Evolutionary conservation across 2,329 filamentous ascomycete species (phyloP), one percentile per base, ranked within the genome.

Genomic region (Zelopaecilomyces penicillatus): DNA sequence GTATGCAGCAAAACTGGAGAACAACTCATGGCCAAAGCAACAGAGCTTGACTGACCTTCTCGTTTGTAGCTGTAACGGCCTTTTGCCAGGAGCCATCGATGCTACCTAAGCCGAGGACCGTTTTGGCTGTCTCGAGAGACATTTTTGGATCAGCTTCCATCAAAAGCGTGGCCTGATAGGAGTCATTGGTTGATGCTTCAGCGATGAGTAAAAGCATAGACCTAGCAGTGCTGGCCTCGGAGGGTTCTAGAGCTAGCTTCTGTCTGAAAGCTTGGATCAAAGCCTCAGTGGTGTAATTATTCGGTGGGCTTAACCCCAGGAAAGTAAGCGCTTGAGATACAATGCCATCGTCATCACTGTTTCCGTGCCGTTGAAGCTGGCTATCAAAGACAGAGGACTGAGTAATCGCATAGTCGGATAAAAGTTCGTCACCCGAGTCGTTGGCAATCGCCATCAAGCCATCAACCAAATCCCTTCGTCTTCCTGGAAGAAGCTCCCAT

Each of bases 301-400:
- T 66, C 3, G 59, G 59, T 1, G 64, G 62, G 26, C 54, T 55
- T 8, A 68, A 52, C 1, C 58, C 62, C 8, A 68, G 56, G 41
- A 60, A 67, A 5, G 46, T 47, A 30, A 67, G 46, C 2, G 65
- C 64, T 46, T 67, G 55, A 4, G 57, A 51, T 9, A 59, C 52
- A 5, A 64, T 42, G 5, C 56, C 59, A 12, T 57, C 55, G 29
- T 66, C 64, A 19, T 64, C 60, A 12, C 45, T 43, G 2, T 47
- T 55, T 6, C 44, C 51, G 30, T 60, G 60, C 7, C 46, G 47
- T 38, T 60, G 57, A 1, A 54, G 50, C 43, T 65, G 63, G 42
- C 58, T 66, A n/a, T 67, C 65, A 36, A 63, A 68, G 19, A 66
- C 55, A 3, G 65, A 67, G 6, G 61, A 65, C 45, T 67, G 65